Evolutionary conservation across 2,329 filamentous ascomycete species (phyloP).

Genomic region (Sporothrix brasiliensis): DNA sequence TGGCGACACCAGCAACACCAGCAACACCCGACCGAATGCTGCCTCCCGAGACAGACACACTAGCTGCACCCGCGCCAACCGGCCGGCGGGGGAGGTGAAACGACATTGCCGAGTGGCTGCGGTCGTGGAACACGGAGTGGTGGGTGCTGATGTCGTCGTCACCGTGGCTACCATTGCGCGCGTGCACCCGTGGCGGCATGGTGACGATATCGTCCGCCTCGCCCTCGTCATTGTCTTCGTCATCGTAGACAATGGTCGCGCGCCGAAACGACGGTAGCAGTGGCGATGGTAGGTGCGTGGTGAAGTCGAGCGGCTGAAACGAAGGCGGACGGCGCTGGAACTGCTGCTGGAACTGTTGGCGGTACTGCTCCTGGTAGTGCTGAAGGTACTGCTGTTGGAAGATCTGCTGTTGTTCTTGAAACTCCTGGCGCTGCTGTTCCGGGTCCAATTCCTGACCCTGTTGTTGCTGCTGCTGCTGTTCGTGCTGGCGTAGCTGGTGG

Average conservation of each 20-base stretch:
- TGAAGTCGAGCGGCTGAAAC: slow-evolving; percentile 60
- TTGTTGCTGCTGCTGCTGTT: slow-evolving; percentile 22
- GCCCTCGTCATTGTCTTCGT: slow-evolving; percentile 34
- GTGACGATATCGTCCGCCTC: slow-evolving; percentile 35
- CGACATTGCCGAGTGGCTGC: slow-evolving; percentile 57
- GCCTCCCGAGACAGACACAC: neutral
- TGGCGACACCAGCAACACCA: neutral
- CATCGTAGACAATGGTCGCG: slow-evolving; percentile 37
- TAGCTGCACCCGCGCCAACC: slow-evolving; percentile 36
- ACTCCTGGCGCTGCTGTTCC: slow-evolving; percentile 30
- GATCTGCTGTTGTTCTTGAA: slow-evolving; percentile 35
- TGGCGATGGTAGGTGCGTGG: slow-evolving; percentile 56
- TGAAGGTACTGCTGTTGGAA: slow-evolving; percentile 27
- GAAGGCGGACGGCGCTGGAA: slow-evolving; percentile 43
- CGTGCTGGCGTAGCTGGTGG: slow-evolving; percentile 7
- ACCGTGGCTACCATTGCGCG: slow-evolving; percentile 40
- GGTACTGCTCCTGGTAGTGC: slow-evolving; percentile 29
- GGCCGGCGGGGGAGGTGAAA: slow-evolving; percentile 59
- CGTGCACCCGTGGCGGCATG: slow-evolving; percentile 48
- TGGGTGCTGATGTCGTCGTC: slow-evolving; percentile 43
- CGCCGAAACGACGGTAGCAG: slow-evolving; percentile 57
- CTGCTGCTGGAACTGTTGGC: slow-evolving; percentile 31
- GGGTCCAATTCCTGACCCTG: slow-evolving; percentile 2
- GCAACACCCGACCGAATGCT: slow-evolving; percentile 14
- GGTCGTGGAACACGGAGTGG: slow-evolving; percentile 42